Evolutionary conservation across 2,329 filamentous ascomycete genomes (phyloP), one percentile per base, ranked within the genome.

Genomic region (Chrysosporium keratinophilum): DNA sequence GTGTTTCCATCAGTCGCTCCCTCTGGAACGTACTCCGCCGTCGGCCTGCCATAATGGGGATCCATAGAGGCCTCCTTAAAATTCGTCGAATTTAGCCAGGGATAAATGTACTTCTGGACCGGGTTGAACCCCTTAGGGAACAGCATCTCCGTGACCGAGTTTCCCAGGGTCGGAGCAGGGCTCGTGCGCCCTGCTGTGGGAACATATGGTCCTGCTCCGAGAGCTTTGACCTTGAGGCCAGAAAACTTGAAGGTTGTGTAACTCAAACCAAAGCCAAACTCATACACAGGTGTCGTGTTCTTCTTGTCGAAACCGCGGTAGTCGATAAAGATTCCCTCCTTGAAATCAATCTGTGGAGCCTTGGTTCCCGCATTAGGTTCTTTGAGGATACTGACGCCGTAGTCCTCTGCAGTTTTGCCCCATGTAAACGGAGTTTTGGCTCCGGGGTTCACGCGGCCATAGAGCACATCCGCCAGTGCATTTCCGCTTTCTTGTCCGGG

Each of bases 401-500:
- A 84, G 49, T 78, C 73, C 48, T 73, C 70, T 23, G 73, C 74
- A 11, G 71, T 70, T 58, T 69, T 69, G 39, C 77, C 81, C 67
- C 81, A 75, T 47, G 80, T 83, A 69, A 84, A 83, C 12, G 79
- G 77, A 5, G 78, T 69, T 69, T 83, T 83, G 60, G 73, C 81
- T 52, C 78, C 77, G 14, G 81, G 81, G 66, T 82, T 83, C 63
- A 79, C 72, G 51, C 74, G 73, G 54, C 86, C 86, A 66, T 87
- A 89, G 6, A 89, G 76, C 19, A 89, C 74, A 63, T 89, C 85
- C 2, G 82, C 82, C 45, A 89, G 78, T 2, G 84, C 78, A 63
- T 88, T 88, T 10, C 86, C 86, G 60, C 79, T 85, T 69, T 90
- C 83, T 63, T 88, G 81, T 31, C 85, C 85, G 0, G 85, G 85